Evolutionary conservation across 306 rosid species (phyloP), one percentile per base, ranked within the genome.

Genomic region (Trifolium fragiferum): DNA sequence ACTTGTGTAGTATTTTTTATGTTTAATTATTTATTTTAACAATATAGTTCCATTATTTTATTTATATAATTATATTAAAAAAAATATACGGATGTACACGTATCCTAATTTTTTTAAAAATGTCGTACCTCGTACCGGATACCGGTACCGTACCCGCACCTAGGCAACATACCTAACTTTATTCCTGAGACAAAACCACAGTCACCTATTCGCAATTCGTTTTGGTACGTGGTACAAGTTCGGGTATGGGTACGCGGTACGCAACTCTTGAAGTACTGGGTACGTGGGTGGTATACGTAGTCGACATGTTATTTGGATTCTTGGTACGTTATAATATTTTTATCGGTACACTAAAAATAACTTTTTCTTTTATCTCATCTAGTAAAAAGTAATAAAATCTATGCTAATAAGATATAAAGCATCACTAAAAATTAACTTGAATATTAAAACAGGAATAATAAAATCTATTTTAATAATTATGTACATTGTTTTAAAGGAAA

Each of bases 101-200:
- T n/a, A n/a, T n/a, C n/a, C n/a, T n/a, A n/a, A n/a, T n/a, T n/a
- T n/a, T n/a, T n/a, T n/a, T n/a, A n/a, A n/a, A n/a, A n/a, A n/a
- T n/a, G n/a, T n/a, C n/a, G n/a, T n/a, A n/a, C n/a, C n/a, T n/a
- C n/a, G n/a, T n/a, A n/a, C n/a, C n/a, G n/a, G n/a, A n/a, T n/a
- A n/a, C n/a, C n/a, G n/a, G n/a, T n/a, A n/a, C n/a, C n/a, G n/a
- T n/a, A n/a, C n/a, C n/a, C n/a, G n/a, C n/a, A n/a, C n/a, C n/a
- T n/a, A n/a, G n/a, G n/a, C n/a, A 18, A 71, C 19, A 73, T 7
- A 38, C 43, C 74, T 15, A 46, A 51, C 30, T 38, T 53, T 41
- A 21, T 10, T 44, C 50, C 50, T 4, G 7, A 37, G 40, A 37
- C 10, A 37, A 37, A 37, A 55, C 44, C 49, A 11, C 14, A 43